Conservation (phyloP, 805 yeast species). For the Spathaspora hagerdaliae region DNA sequence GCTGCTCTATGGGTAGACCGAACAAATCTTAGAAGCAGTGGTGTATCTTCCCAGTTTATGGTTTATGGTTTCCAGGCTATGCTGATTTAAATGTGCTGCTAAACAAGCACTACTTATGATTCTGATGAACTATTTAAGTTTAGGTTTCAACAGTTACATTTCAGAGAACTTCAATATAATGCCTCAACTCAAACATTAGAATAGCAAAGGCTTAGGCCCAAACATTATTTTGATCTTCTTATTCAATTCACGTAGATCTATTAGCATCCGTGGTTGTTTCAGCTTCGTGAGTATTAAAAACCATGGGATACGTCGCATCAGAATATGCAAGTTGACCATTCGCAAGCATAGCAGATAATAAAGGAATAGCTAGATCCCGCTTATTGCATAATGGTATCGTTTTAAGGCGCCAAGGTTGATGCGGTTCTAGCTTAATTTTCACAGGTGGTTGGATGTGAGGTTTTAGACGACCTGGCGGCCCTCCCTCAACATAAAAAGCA, state of each 20-base stretch:
- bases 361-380: background rate
- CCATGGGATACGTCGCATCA: background rate
- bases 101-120: too few relatives aligned
- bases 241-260: background rate
- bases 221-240: too few relatives aligned
- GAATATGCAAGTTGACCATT: background rate
- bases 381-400: conserved; percentile 1
- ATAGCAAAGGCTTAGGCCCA: too few relatives aligned
- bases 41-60: too few relatives aligned
- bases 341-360: background rate
- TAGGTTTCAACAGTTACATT: too few relatives aligned
- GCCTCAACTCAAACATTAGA: too few relatives aligned
- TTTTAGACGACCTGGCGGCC: background rate
- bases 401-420: background rate
- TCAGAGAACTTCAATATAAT: too few relatives aligned
- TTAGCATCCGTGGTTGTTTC: background rate
- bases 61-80: too few relatives aligned
- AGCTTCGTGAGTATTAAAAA: background rate
- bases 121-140: too few relatives aligned
- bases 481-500: background rate
- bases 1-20: too few relatives aligned
- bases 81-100: too few relatives aligned
- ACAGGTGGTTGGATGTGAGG: conserved; percentile 1
- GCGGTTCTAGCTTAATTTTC: background rate
- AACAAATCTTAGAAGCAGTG: too few relatives aligned